A percentile compares a stretch with the other conserved stretches of the same genome.
Conservation (phyloP, 768 basidiomycete species). For the Pleurotus sapidus region DNA sequence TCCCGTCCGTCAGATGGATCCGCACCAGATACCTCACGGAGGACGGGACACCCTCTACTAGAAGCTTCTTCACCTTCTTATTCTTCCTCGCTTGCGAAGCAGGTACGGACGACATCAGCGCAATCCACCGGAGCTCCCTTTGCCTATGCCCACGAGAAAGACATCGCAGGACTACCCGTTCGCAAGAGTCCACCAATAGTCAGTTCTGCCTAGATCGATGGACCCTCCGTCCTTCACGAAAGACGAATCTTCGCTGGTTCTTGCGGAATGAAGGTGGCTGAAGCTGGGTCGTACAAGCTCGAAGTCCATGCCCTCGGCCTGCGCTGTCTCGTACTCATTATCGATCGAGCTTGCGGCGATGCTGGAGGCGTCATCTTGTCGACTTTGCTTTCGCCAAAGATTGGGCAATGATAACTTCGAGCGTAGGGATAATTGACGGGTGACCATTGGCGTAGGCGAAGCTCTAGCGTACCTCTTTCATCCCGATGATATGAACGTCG, state of each 20-base stretch:
- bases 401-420: slow-evolving; percentile 70
- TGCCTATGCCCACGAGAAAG: slow-evolving; percentile 31
- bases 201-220: slow-evolving; percentile 22
- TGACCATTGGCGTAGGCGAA: slow-evolving; percentile 28
- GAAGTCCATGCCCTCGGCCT: slow-evolving; percentile 81
- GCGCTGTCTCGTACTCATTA: slow-evolving; percentile 53
- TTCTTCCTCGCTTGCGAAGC: slow-evolving; percentile 68
- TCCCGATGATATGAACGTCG: slow-evolving; percentile 50
- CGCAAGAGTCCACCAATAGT: slow-evolving; percentile 20
- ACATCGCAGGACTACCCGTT: slow-evolving; percentile 43
- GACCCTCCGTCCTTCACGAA: slow-evolving; percentile 32
- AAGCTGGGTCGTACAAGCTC: slow-evolving; percentile 69
- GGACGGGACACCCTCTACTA: slow-evolving; percentile 78
- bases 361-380: slow-evolving; percentile 31
- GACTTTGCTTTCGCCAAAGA: slow-evolving; percentile 44
- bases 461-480: slow-evolving; percentile 52
- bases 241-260: slow-evolving; percentile 55
- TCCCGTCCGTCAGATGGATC: slow-evolving; percentile 73
- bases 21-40: slow-evolving; percentile 85
- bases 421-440: slow-evolving; percentile 33
- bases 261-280: slow-evolving; percentile 33
- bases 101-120: slow-evolving; percentile 50
- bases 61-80: slow-evolving; percentile 74
- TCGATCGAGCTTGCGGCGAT: slow-evolving; percentile 17
- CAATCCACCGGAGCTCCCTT: slow-evolving; percentile 62